Conservation (phyloP, 495 filamentous ascomycete species). For the Aspergillus mulundensis region DNA sequence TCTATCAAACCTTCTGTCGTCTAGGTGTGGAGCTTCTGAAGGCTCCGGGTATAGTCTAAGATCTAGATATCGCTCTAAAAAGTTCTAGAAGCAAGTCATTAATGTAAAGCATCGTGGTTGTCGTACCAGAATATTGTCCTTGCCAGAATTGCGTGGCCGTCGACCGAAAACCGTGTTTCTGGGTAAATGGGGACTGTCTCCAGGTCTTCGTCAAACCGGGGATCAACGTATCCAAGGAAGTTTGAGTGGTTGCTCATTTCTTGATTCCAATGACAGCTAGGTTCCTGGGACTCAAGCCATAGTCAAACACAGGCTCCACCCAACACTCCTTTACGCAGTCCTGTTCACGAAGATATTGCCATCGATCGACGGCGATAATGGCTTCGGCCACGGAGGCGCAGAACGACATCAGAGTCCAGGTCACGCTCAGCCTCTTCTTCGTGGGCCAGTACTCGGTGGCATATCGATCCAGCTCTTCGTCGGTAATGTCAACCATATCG, state of each 20-base stretch:
- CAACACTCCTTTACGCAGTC: constrained; percentile 63
- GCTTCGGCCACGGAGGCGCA: constrained; percentile 85
- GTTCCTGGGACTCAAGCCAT: constrained; percentile 81
- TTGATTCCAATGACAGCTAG: constrained; percentile 88
- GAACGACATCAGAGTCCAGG: constrained; percentile 95
- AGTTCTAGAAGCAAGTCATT: not conserved
- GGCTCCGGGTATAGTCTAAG: not conserved
- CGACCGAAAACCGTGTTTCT: too few relatives aligned
- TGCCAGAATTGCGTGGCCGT: too few relatives aligned
- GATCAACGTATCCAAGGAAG: not conserved
- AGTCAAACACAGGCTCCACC: constrained; percentile 93
- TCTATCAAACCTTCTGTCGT: too few relatives aligned
- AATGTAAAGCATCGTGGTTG: not conserved
- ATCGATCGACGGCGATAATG: constrained; percentile 85
- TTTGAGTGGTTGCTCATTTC: constrained; percentile 32
- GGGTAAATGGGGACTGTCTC: too few relatives aligned
- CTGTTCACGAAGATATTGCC: constrained; percentile 83
- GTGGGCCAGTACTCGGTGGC: constrained; percentile 56
- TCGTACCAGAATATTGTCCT: not conserved
- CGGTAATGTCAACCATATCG: constrained; percentile 59
- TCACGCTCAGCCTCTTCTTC: constrained; percentile 76
- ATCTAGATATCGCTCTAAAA: not conserved
- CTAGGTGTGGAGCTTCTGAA: not conserved
- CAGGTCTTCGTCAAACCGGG: too few relatives aligned
- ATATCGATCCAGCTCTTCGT: constrained; percentile 70